Evolutionary conservation across 2,329 filamentous ascomycete genomes (phyloP).

Genomic region (Xylaria sp.): DNA sequence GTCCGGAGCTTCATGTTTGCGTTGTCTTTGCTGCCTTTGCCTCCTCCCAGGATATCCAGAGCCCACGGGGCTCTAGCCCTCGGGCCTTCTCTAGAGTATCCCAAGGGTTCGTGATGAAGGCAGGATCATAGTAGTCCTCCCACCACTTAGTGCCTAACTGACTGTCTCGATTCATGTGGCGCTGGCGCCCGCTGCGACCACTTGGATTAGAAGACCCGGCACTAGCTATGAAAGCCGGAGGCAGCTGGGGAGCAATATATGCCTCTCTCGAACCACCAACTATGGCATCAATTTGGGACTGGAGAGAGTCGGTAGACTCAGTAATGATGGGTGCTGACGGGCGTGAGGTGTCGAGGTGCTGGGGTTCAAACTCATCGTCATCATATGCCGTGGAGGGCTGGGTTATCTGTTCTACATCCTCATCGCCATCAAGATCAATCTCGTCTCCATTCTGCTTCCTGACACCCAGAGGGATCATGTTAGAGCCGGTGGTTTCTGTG

Average conservation of each 20-base stretch:
- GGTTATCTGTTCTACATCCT: conserved; percentile 26
- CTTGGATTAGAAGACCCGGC: conserved; percentile 12
- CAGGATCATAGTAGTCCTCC: conserved; percentile 70
- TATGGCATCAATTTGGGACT: conserved; percentile 39
- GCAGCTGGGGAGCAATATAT: conserved; percentile 7
- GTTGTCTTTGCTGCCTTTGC: conserved; percentile 33
- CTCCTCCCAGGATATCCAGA: conserved; percentile 51
- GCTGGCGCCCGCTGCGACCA: conserved; percentile 29
- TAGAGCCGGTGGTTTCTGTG: conserved; percentile 39
- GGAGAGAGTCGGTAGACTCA: conserved; percentile 26
- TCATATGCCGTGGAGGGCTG: background rate
- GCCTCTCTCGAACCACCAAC: conserved; percentile 25
- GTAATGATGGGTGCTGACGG: conserved; percentile 32
- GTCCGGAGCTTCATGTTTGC: conserved; percentile 9
- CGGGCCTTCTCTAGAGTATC: conserved; percentile 56
- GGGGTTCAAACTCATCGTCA: conserved; percentile 34
- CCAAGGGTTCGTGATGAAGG: conserved; percentile 78
- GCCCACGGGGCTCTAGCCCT: conserved; percentile 51
- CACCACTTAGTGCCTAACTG: conserved; percentile 61
- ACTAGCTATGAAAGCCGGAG: conserved; percentile 3
- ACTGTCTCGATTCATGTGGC: conserved; percentile 36
- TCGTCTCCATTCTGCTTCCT: conserved; percentile 50
- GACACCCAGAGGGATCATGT: conserved; percentile 48
- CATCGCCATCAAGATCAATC: conserved; percentile 50
- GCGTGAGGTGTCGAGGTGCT: conserved; percentile 43